Conservation (phyloP, 345 rosid genomes). For the Camelina sativa region DNA sequence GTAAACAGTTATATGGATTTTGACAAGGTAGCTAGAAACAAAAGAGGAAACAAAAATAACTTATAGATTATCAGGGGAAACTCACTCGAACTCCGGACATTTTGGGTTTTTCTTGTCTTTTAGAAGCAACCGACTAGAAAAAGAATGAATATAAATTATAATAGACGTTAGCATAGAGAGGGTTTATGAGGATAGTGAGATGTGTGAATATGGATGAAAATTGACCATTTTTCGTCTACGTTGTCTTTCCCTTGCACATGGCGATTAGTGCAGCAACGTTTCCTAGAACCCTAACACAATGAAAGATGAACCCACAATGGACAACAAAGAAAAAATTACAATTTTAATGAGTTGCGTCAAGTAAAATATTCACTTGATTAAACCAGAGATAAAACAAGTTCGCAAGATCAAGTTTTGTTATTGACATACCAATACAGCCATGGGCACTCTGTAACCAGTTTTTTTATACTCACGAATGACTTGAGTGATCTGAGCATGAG, state of each 20-base stretch:
- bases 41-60: constrained; percentile 20
- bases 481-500: constrained; percentile 94
- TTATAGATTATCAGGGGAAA: constrained; percentile 26
- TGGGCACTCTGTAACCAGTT: constrained; percentile 89
- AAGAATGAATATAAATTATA: background rate
- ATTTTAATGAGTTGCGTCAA: constrained; percentile 4
- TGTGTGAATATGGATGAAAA: constrained; percentile 14
- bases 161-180: constrained; percentile 1
- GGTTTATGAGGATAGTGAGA: background rate
- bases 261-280: constrained; percentile 87
- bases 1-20: constrained; percentile 19
- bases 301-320: background rate
- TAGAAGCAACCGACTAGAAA: constrained; percentile 77
- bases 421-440: constrained; percentile 80
- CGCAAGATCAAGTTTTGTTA: background rate
- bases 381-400: constrained; percentile 5
- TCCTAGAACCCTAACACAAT: constrained; percentile 76
- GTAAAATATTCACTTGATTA: background rate
- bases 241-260: constrained; percentile 68
- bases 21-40: constrained; percentile 12
- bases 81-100: constrained; percentile 86
- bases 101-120: constrained; percentile 53
- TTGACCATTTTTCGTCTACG: constrained; percentile 90
- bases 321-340: background rate
- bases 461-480: constrained; percentile 82